Conservation (phyloP, 2,329 filamentous ascomycete species). For the Capronia americana region DNA sequence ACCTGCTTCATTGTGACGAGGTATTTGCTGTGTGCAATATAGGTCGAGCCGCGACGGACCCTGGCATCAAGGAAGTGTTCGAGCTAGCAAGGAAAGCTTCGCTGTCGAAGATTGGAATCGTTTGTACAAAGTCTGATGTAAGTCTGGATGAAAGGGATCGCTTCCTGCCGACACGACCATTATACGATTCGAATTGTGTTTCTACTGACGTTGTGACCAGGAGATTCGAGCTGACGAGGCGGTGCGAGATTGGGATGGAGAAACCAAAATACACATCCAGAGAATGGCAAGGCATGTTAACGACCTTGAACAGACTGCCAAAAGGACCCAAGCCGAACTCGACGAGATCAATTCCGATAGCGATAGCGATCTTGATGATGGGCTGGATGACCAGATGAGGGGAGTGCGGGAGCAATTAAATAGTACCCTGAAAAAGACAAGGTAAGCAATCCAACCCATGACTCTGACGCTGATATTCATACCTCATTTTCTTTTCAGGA, state of each 20-base stretch:
- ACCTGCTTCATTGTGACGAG: constrained; percentile 18
- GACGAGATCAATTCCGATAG: not conserved
- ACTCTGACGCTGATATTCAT: not conserved
- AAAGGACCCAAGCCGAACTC: not conserved
- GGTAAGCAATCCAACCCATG: constrained; percentile 4
- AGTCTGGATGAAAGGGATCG: not conserved
- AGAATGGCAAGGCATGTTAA: not conserved
- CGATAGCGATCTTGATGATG: constrained; percentile 8
- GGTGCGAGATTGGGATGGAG: not conserved
- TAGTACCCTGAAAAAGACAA: not conserved
- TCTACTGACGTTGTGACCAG: constrained; percentile 4
- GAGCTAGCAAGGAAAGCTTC: constrained; percentile 18
- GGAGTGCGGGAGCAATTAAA: not conserved
- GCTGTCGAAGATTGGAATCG: constrained; percentile 18
- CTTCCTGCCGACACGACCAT: constrained; percentile 1
- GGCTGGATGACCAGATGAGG: not conserved
- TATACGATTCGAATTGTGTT: not conserved
- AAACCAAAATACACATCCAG: not conserved
- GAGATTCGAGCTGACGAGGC: constrained; percentile 17
- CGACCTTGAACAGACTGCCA: not conserved
- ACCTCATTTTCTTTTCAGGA: not conserved
- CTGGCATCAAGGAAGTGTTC: constrained; percentile 12
- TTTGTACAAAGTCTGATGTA: constrained; percentile 20
- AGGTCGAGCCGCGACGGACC: constrained; percentile 10
- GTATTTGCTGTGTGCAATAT: constrained; percentile 17